Base-by-base conservation (phyloP, 345 rosid species). In the Arabidopsis thaliana region DNA sequence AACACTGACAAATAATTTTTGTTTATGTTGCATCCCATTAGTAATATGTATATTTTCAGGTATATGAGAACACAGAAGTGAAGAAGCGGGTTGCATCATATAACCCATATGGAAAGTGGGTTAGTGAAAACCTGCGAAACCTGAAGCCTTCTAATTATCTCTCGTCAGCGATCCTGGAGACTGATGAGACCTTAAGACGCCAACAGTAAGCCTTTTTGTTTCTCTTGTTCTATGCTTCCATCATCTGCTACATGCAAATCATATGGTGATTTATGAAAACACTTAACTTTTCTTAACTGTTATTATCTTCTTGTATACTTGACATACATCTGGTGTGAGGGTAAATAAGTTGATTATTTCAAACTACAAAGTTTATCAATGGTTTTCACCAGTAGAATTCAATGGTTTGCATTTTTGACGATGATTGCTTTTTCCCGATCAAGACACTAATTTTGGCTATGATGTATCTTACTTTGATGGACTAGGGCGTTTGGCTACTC, bases 401-500 rank as follows among this genome's bases (percentile, higher is more conserved):
- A n/a, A 16, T 58, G 51, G 16, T 46, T 59, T 34, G 20, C 65
- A 13, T 48, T 57, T 57, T 36, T 6, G 60, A 53, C 58, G 23
- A 71, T 46, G 56, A 25, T 52, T 52, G 20, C 20, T 46, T 56
- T 8, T 11, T 34, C 12, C 1, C 9, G 34, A 59, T 50, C 7
- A 34, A 59, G 37, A 59, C 64, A 69, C 69, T 72, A 66, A 50
- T 72, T 77, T 51, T 34, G 41, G 41, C 50, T 78, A 33, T 73
- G 33, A 37, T 57, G 45, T 36, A 12, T 78, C 24, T 78, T 7
- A 40, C 72, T 65, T 59, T 66, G 80, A 6, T 46, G 33, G n/a
- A 66, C 69, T 81, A 95, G 99, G 90, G 96, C 97, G 38, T 95
- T 85, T 85, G 99, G 99, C 80, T 95, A 92, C 83, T 95, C 99